phyloP scores from a whole-genome alignment of 768 basidiomycete genomes.

The Cystofilobasidium ferigula region DNA sequence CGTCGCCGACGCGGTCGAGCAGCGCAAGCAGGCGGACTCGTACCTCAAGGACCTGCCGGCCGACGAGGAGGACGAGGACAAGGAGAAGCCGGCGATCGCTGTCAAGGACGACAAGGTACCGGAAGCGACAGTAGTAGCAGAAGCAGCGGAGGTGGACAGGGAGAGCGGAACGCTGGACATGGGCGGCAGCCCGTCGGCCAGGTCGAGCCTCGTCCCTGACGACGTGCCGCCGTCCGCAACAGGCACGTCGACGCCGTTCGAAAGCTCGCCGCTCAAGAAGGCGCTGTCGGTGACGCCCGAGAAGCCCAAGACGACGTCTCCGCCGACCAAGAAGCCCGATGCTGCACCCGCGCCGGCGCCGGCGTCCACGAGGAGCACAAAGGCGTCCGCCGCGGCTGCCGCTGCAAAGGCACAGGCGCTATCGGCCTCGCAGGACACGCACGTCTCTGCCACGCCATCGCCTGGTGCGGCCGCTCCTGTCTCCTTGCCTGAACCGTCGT shows the following conservation, averaged over 20 bases:
- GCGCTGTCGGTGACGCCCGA: not conserved
- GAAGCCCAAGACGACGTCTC: not conserved
- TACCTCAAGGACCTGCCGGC: not conserved
- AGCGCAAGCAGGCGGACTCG: not conserved
- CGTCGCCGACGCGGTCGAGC: not conserved
- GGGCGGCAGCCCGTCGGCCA: not conserved
- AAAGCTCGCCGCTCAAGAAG: constrained; percentile 2
- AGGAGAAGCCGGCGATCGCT: too few species aligned
- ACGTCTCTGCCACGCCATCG: not conserved
- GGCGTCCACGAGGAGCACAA: not conserved
- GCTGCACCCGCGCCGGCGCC: not conserved
- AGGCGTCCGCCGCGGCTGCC: not conserved
- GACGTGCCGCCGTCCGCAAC: not conserved
- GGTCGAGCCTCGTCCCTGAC: not conserved
- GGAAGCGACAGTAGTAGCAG: too few species aligned
- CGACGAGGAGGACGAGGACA: not conserved
- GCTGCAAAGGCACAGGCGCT: not conserved
- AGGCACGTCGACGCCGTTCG: not conserved
- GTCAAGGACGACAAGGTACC: too few species aligned
- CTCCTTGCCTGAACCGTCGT: not conserved
- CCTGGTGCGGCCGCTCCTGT: not conserved
- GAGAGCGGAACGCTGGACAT: not conserved
- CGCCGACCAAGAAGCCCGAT: not conserved
- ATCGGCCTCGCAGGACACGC: not conserved
- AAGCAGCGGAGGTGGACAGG: not conserved